These are phyloP conservation scores for Epichloe hybrida DNA, from an alignment of 2,329 filamentous ascomycete species.

Conservation along the genomic window DNA sequence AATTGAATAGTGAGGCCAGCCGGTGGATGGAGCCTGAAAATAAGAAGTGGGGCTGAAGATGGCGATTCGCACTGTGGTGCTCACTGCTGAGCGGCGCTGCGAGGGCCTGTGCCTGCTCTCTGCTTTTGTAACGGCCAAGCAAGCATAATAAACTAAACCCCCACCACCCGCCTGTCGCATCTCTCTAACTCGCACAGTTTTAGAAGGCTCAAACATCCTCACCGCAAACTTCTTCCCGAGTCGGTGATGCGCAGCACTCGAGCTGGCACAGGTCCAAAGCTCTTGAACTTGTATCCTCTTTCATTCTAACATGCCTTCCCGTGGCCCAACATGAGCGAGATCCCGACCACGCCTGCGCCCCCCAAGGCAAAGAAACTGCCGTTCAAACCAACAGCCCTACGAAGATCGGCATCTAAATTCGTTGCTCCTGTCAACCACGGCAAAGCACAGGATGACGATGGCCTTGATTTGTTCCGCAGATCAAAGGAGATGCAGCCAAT, in stretches of 20 bases:
- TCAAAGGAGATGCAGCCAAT: constrained; percentile 35
- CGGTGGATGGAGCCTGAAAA: background rate
- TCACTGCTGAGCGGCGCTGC: background rate
- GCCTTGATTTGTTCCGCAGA: constrained; percentile 35
- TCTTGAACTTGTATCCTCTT: background rate
- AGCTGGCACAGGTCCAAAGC: background rate
- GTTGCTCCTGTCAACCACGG: constrained; percentile 7
- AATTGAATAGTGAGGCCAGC: background rate
- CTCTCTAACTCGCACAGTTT: background rate
- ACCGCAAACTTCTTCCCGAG: background rate
- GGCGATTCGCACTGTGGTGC: background rate
- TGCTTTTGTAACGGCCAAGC: too few species aligned
- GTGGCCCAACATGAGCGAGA: constrained; percentile 19
- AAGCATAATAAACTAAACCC: background rate
- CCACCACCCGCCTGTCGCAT: background rate
- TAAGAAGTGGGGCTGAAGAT: background rate
- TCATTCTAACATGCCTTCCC: background rate
- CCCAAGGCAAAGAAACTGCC: constrained; percentile 29
- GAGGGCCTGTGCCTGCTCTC: too few species aligned
- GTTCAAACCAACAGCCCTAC: constrained; percentile 35
- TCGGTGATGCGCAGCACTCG: background rate
- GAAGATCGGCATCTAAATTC: constrained; percentile 13
- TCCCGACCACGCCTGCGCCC: constrained; percentile 11
- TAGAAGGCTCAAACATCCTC: background rate
- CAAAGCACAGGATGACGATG: constrained; percentile 16